Conservation (phyloP, 2,329 filamentous ascomycete genomes). For the Fusarium kyushuense region DNA sequence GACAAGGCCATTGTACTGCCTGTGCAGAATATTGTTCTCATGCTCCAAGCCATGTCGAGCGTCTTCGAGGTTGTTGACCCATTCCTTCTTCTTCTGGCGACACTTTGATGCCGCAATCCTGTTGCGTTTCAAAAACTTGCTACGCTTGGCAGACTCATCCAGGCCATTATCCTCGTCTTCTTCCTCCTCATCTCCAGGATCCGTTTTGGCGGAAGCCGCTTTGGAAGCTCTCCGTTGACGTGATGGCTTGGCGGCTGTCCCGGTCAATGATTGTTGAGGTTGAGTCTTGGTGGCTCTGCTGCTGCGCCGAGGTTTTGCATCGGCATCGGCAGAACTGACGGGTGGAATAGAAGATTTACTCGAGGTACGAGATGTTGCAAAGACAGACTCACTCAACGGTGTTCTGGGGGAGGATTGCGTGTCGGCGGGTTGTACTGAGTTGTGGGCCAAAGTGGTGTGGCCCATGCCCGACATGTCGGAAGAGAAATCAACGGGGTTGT, state of each 20-base stretch:
- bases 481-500: constrained; percentile 1
- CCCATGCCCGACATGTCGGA: neutral
- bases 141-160: constrained; percentile 58
- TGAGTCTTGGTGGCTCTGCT: constrained; percentile 4
- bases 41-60: constrained; percentile 59
- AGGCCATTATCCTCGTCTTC: constrained; percentile 23
- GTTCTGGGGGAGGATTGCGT: constrained; percentile 28
- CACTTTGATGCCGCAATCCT: constrained; percentile 80
- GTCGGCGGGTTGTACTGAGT: constrained; percentile 4
- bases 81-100: constrained; percentile 73
- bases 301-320: constrained; percentile 2
- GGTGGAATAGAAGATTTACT: constrained; percentile 40
- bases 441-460: neutral
- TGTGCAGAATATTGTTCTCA: constrained; percentile 58
- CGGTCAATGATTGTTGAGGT: neutral
- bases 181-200: constrained; percentile 3
- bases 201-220: constrained; percentile 22
- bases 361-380: constrained; percentile 29
- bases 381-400: neutral
- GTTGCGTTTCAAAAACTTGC: constrained; percentile 75
- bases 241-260: neutral
- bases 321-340: neutral
- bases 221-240: constrained; percentile 4
- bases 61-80: constrained; percentile 63
- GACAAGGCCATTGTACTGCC: constrained; percentile 58